A percentile compares a stretch with the other conserved stretches of the same genome.
phyloP scores from a whole-genome alignment of 108 stramenopile species.

The Fistulifera solaris region DNA sequence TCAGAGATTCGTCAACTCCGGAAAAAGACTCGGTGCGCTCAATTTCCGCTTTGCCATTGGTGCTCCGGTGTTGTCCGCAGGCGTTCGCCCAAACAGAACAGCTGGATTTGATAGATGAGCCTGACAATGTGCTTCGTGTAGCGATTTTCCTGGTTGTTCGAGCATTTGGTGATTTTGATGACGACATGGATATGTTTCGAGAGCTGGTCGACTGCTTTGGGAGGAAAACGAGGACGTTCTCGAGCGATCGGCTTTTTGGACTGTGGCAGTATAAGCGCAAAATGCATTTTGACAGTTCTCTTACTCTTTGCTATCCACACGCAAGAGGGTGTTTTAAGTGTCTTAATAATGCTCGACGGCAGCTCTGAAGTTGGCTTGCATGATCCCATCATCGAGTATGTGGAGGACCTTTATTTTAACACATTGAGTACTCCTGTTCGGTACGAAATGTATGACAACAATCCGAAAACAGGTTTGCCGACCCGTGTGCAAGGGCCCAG shows the following conservation, averaged over 20 bases:
- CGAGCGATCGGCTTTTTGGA: conserved; percentile 94
- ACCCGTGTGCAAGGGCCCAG: conserved; percentile 75
- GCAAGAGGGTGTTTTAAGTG: conserved; percentile 88
- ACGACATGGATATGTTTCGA: conserved; percentile 92
- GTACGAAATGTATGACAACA: conserved; percentile 74
- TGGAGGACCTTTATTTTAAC: conserved; percentile 81
- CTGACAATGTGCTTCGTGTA: conserved; percentile 84
- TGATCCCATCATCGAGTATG: conserved; percentile 90
- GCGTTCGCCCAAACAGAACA: conserved; percentile 89
- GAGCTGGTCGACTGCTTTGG: conserved; percentile 87
- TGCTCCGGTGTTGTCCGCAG: conserved; percentile 73
- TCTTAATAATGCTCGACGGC: conserved; percentile 91
- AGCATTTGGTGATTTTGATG: conserved; percentile 91
- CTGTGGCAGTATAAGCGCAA: conserved; percentile 90
- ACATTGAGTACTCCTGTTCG: conserved; percentile 52
- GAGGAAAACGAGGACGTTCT: conserved; percentile 80
- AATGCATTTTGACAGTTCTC: conserved; percentile 95
- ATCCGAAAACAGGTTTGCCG: conserved; percentile 68
- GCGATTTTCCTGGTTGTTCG: conserved; percentile 90
- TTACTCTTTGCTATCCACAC: conserved; percentile 93
- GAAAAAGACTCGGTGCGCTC: no score
- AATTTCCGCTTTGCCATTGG: no score
- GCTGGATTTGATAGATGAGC: conserved; percentile 78
- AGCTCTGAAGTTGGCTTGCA: conserved; percentile 89
- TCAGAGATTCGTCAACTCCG: no score